These are phyloP conservation scores for Xerocomus brunneocitrinus DNA, from an alignment of 768 basidiomycete genomes.

Conservation along the genomic window DNA sequence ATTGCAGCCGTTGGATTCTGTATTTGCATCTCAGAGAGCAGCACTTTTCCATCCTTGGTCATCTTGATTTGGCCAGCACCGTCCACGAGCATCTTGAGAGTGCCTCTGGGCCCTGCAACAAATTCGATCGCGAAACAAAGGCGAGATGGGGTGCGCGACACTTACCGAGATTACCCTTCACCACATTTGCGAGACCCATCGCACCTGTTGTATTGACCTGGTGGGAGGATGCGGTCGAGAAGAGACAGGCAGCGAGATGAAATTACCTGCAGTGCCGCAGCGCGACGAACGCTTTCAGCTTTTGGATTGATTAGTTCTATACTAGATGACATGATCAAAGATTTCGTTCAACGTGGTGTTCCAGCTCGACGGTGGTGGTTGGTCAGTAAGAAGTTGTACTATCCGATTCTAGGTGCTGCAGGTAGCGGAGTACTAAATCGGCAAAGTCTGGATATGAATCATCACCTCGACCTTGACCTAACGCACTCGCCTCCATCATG, in stretches of 20 bases:
- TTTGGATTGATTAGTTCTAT: slow-evolving; percentile 97
- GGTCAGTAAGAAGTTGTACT: slow-evolving; percentile 4
- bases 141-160: slow-evolving; percentile 21
- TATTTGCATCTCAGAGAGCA: slow-evolving; percentile 99
- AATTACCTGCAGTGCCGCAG: slow-evolving; percentile 84
- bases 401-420: background rate
- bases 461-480: slow-evolving; percentile 28
- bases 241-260: slow-evolving; percentile 15
- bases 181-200: slow-evolving; percentile 95
- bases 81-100: slow-evolving; percentile 99
- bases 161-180: slow-evolving; percentile 93
- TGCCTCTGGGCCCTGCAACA: slow-evolving; percentile 83
- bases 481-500: slow-evolving; percentile 22
- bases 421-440: slow-evolving; percentile 33
- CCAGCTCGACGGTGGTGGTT: slow-evolving; percentile 15
- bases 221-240: slow-evolving; percentile 21
- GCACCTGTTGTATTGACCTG: slow-evolving; percentile 92
- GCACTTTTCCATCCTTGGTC: slow-evolving; percentile 99
- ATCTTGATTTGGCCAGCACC: slow-evolving; percentile 98
- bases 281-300: slow-evolving; percentile 87
- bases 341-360: slow-evolving; percentile 20
- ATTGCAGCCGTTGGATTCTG: slow-evolving; percentile 98
- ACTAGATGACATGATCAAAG: slow-evolving; percentile 56
- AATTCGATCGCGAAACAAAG: slow-evolving; percentile 22
- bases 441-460: slow-evolving; percentile 28